Percentiles rank a stretch among this genome's conserved stretches.
Conservation (phyloP, 805 yeast species). For the Wickerhamomyces tratensis region DNA sequence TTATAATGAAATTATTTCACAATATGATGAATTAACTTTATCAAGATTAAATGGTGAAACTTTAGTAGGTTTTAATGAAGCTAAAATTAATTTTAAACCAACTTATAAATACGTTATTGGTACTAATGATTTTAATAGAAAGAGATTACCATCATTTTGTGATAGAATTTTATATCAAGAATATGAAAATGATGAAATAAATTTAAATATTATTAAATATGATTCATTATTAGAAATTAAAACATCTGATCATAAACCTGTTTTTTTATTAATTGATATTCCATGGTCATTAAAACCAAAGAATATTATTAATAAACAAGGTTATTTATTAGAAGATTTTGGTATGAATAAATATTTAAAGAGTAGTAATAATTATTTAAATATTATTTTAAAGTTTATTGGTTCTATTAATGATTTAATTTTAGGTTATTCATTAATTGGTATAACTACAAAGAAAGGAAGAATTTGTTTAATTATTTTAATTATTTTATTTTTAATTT, state of each 20-base stretch:
- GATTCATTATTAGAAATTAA: constrained; percentile 34
- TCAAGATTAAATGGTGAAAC: constrained; percentile 29
- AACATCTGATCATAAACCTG: constrained; percentile 79
- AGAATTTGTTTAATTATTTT: not conserved
- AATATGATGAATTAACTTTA: constrained; percentile 25
- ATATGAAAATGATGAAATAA: constrained; percentile 19
- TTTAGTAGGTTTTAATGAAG: constrained; percentile 59
- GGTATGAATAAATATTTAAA: not conserved
- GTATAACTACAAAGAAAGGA: not conserved
- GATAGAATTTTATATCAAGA: constrained; percentile 64
- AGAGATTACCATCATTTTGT: constrained; percentile 83
- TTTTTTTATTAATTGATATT: constrained; percentile 38
- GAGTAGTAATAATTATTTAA: too few species aligned
- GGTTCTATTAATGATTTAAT: not conserved
- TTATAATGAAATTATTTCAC: constrained; percentile 13
- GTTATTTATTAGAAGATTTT: constrained; percentile 16
- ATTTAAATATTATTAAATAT: constrained; percentile 31
- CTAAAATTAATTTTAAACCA: constrained; percentile 58
- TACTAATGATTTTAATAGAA: constrained; percentile 36
- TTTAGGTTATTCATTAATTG: not conserved
- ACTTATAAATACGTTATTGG: constrained; percentile 61
- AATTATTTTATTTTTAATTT: not conserved
- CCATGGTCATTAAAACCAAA: constrained; percentile 31
- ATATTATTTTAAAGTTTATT: too few species aligned
- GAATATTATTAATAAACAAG: constrained; percentile 15